Conservation (phyloP, 306 rosid species). For the Trifolium fragiferum region DNA sequence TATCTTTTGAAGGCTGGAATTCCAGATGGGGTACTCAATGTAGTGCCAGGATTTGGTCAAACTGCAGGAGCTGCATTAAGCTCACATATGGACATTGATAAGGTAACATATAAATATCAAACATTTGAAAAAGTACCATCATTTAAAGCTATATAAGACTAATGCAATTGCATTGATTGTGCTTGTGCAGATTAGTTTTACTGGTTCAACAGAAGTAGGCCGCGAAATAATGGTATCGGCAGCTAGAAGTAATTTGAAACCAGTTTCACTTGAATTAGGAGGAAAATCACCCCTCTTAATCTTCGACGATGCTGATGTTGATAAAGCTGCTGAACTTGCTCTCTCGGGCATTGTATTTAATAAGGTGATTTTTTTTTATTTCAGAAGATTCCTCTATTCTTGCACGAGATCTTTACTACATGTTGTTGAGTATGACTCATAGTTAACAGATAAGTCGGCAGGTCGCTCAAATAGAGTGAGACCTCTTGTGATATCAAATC, state of each 20-base stretch:
- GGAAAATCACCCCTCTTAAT: slow-evolving; percentile 86
- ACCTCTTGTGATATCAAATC: not conserved
- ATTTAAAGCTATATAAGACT: not conserved
- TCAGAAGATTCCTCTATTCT: not conserved
- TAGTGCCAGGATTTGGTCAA: slow-evolving; percentile 78
- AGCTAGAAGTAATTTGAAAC: slow-evolving; percentile 78
- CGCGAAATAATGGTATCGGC: slow-evolving; percentile 83
- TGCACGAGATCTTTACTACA: not conserved
- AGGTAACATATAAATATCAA: slow-evolving; percentile 47
- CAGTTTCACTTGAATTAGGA: slow-evolving; percentile 82
- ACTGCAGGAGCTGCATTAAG: slow-evolving; percentile 82
- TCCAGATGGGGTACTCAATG: slow-evolving; percentile 89
- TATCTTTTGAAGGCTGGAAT: slow-evolving; percentile 71
- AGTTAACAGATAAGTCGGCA: not conserved
- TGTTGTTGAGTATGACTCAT: not conserved
- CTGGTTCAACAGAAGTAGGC: slow-evolving; percentile 86
- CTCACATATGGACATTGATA: slow-evolving; percentile 85
- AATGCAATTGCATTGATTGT: not conserved
- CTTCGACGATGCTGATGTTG: slow-evolving; percentile 78
- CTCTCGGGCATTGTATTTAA: slow-evolving; percentile 61
- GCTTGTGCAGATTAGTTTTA: slow-evolving; percentile 66
- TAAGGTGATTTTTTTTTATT: slow-evolving; percentile 54
- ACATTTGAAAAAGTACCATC: not conserved
- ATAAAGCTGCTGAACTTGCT: slow-evolving; percentile 75
- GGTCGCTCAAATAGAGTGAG: not conserved